phyloP scores from a whole-genome alignment of 345 rosid species.

The Syzygium grande region DNA sequence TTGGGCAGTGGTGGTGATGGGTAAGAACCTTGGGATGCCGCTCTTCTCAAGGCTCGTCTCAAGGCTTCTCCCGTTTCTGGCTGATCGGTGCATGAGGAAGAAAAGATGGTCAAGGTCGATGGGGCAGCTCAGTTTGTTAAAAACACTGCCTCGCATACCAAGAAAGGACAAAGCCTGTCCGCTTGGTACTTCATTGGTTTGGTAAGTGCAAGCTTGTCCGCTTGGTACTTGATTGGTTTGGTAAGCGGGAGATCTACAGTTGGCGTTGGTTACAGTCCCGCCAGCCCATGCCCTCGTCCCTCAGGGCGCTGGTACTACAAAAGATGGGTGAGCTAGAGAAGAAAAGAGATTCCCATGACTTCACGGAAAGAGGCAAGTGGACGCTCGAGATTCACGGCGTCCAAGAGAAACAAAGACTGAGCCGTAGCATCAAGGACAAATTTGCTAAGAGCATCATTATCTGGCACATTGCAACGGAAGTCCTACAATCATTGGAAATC shows the following conservation, averaged over 20 bases:
- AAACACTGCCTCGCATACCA: neutral
- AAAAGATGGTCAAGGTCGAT: neutral
- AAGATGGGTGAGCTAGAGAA: neutral
- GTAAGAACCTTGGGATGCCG: neutral
- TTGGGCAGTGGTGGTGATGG: neutral
- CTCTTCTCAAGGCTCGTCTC: neutral
- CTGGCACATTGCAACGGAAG: neutral
- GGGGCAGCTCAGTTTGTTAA: neutral
- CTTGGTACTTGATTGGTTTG: neutral
- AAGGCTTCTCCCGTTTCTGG: neutral
- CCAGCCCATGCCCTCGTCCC: neutral
- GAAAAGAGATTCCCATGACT: neutral
- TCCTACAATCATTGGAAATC: neutral
- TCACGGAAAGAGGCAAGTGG: neutral
- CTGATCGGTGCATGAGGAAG: neutral
- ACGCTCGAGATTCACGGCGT: neutral
- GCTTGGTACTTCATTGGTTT: neutral
- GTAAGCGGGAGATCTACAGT: neutral
- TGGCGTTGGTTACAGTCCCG: neutral
- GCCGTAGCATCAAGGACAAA: neutral
- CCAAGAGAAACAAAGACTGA: neutral
- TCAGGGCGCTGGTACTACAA: neutral
- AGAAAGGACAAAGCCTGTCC: neutral
- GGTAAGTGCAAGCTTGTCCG: neutral
- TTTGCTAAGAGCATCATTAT: neutral